Percentiles rank a stretch among this genome's conserved stretches.
Evolutionary conservation across 2,329 filamentous ascomycete genomes (phyloP).

Genomic region (Cryoendolithus antarcticus): DNA sequence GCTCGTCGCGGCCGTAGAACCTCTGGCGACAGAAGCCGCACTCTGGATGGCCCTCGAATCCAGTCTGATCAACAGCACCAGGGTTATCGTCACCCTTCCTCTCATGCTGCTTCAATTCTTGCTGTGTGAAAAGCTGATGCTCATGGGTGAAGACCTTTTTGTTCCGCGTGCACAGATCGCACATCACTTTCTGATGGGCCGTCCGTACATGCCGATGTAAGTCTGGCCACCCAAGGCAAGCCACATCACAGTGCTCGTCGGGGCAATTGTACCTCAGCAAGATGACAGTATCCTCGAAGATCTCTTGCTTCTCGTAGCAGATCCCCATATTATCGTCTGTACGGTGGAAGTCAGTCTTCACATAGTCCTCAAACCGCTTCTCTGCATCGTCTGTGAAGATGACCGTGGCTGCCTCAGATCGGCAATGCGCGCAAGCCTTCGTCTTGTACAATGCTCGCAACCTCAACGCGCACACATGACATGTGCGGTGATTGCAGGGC

Average conservation of each 20-base stretch:
- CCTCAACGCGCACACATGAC: slow-evolving; percentile 86
- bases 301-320: slow-evolving; percentile 76
- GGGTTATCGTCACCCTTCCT: slow-evolving; percentile 81
- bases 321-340: slow-evolving; percentile 81
- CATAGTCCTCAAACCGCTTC: slow-evolving; percentile 80
- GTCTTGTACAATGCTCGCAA: slow-evolving; percentile 92
- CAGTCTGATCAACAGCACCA: slow-evolving; percentile 80
- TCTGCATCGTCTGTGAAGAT: slow-evolving; percentile 79
- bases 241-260: slow-evolving; percentile 69
- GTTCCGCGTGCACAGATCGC: slow-evolving; percentile 78
- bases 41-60: slow-evolving; percentile 89
- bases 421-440: slow-evolving; percentile 91
- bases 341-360: slow-evolving; percentile 57
- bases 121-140: slow-evolving; percentile 76
- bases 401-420: slow-evolving; percentile 67
- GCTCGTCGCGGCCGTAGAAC: slow-evolving; percentile 92
- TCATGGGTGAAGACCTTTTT: slow-evolving; percentile 99
- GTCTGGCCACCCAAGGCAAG: slow-evolving; percentile 69
- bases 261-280: slow-evolving; percentile 92
- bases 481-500: slow-evolving; percentile 92
- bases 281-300: slow-evolving; percentile 79
- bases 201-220: slow-evolving; percentile 70
- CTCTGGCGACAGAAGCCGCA: slow-evolving; percentile 85
- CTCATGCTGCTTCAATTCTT: slow-evolving; percentile 78
- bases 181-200: slow-evolving; percentile 78